Conservation (phyloP, 2,329 filamentous ascomycete genomes). For the Calonectria pseudoreteaudii region DNA sequence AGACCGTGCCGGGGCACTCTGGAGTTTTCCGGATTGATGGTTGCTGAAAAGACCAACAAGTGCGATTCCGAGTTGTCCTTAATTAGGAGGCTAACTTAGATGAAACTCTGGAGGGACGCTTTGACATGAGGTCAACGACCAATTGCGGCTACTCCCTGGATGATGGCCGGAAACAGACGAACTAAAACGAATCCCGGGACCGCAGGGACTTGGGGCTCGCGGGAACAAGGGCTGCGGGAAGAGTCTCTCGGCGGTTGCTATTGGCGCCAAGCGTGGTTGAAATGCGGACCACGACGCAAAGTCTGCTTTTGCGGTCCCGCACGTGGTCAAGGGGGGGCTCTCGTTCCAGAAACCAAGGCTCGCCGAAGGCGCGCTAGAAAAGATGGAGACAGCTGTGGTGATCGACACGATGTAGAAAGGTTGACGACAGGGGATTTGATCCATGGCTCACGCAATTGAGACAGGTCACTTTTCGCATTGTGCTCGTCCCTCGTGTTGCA, state of each 20-base stretch:
- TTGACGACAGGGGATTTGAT: background rate
- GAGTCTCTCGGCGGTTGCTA: slow-evolving; percentile 8
- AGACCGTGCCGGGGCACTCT: background rate
- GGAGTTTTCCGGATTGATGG: background rate
- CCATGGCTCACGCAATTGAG: slow-evolving; percentile 10
- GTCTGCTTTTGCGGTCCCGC: slow-evolving; percentile 9
- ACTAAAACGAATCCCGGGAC: slow-evolving; percentile 14
- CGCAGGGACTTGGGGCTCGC: slow-evolving; percentile 3
- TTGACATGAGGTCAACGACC: slow-evolving; percentile 31
- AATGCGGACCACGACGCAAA: background rate
- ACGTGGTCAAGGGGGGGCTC: slow-evolving; percentile 25
- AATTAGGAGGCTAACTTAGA: slow-evolving; percentile 38
- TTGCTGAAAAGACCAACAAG: slow-evolving; percentile 21
- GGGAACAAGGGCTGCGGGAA: slow-evolving; percentile 13
- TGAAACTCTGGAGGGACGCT: slow-evolving; percentile 41
- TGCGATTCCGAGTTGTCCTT: slow-evolving; percentile 20
- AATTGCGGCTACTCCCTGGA: slow-evolving; percentile 17
- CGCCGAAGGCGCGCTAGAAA: slow-evolving; percentile 16
- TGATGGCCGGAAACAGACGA: slow-evolving; percentile 20
- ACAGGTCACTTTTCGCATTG: background rate
- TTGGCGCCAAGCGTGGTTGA: background rate
- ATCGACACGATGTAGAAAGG: slow-evolving; percentile 18
- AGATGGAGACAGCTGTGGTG: slow-evolving; percentile 9
- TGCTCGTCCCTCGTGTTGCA: background rate
- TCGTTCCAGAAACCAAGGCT: slow-evolving; percentile 10